Evolutionary conservation across 1,284 basidiomycete genomes (phyloP).

Genomic region (Pisolithus thermaeus): DNA sequence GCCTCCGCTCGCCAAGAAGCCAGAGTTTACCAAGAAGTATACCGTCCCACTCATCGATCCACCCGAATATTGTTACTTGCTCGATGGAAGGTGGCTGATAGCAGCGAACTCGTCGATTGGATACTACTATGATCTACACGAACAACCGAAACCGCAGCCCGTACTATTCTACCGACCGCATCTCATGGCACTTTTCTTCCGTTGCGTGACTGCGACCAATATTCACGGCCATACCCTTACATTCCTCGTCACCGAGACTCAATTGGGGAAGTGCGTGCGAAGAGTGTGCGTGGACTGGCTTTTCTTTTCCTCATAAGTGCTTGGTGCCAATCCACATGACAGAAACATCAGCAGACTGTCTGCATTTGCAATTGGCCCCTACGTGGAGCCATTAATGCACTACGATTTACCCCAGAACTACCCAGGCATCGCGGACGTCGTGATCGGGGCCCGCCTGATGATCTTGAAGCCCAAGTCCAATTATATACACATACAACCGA

Average conservation of each 20-base stretch:
- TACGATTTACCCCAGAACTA: not conserved
- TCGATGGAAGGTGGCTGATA: constrained; percentile 6
- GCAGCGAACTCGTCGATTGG: not conserved
- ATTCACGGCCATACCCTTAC: not conserved
- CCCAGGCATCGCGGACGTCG: not conserved
- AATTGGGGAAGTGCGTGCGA: not conserved
- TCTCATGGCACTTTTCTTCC: constrained; percentile 3
- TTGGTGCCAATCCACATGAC: not conserved
- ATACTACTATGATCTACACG: constrained; percentile 1
- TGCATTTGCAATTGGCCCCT: not conserved
- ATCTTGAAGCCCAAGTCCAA: not conserved
- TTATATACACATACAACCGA: not conserved
- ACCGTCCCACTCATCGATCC: not conserved
- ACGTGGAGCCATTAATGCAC: not conserved
- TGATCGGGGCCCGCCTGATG: constrained; percentile 2
- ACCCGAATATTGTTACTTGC: not conserved
- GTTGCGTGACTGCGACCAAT: constrained; percentile 1
- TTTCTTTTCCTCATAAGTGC: not conserved
- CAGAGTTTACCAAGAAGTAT: not conserved
- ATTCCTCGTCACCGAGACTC: constrained; percentile 5
- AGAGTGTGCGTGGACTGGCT: not conserved
- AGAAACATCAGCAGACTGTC: constrained; percentile 1
- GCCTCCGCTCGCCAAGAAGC: not conserved
- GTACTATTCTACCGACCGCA: constrained; percentile 3
- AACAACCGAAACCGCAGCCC: not conserved